Conservation (phyloP, 2,329 filamentous ascomycete genomes). For the Aspergillus novofumigatus region DNA sequence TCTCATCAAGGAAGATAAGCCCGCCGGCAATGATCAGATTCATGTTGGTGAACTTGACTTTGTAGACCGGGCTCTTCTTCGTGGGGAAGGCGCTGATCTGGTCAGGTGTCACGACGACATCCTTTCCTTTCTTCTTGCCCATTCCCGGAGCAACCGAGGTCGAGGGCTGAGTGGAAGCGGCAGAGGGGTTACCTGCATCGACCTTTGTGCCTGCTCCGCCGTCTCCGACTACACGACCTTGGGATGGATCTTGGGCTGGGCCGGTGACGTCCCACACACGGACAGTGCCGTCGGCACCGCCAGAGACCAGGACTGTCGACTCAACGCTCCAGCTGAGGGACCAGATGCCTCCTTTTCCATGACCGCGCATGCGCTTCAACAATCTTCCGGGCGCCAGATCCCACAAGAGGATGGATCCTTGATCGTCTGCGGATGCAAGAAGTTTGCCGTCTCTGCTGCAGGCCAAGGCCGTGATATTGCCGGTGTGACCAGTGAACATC, state of each 20-base stretch:
- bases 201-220: slow-evolving; percentile 47
- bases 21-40: slow-evolving; percentile 87
- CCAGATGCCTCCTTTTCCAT: slow-evolving; percentile 90
- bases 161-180: slow-evolving; percentile 40
- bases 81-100: slow-evolving; percentile 94
- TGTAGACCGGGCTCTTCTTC: slow-evolving; percentile 92
- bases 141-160: slow-evolving; percentile 41
- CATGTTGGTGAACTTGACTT: slow-evolving; percentile 91
- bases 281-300: slow-evolving; percentile 87
- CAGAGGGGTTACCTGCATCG: slow-evolving; percentile 49
- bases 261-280: slow-evolving; percentile 87
- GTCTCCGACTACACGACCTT: slow-evolving; percentile 50
- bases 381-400: slow-evolving; percentile 80
- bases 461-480: slow-evolving; percentile 78
- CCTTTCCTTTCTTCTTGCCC: slow-evolving; percentile 73
- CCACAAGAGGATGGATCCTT: slow-evolving; percentile 91
- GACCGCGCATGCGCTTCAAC: slow-evolving; percentile 89
- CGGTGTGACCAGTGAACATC: slow-evolving; percentile 86
- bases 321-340: slow-evolving; percentile 91
- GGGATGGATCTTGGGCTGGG: slow-evolving; percentile 57
- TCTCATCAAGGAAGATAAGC: slow-evolving; percentile 53
- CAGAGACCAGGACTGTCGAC: slow-evolving; percentile 83
- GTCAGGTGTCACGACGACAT: slow-evolving; percentile 83
- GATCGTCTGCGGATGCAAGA: slow-evolving; percentile 83
- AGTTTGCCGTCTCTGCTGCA: slow-evolving; percentile 85